Percentiles rank a stretch among this genome's conserved stretches.
Conservation (phyloP, 306 rosid species). For the Benincasa hispida region DNA sequence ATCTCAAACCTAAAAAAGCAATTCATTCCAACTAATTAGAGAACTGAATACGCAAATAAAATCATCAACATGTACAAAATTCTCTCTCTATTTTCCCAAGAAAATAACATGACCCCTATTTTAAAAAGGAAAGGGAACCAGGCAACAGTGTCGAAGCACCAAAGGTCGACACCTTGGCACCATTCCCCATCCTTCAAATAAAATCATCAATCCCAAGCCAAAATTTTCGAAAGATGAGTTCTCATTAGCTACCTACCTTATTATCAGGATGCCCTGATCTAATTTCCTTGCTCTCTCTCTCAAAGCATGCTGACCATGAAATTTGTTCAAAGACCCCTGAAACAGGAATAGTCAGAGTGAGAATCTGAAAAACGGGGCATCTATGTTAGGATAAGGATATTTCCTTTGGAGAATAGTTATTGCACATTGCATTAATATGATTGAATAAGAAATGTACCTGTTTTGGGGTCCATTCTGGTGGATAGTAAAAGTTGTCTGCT, state of each 20-base stretch:
- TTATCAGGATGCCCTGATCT: slow-evolving; percentile 80
- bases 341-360: background rate
- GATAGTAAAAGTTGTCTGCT: slow-evolving; percentile 85
- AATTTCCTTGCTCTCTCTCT: slow-evolving; percentile 86
- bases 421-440: background rate
- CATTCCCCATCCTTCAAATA: background rate
- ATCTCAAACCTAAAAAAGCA: slow-evolving; percentile 67
- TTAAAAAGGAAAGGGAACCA: background rate
- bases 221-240: background rate
- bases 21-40: background rate
- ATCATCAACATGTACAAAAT: background rate
- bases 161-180: background rate
- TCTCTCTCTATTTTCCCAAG: background rate
- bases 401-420: background rate
- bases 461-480: slow-evolving; percentile 89
- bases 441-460: slow-evolving; percentile 35
- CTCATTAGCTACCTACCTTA: slow-evolving; percentile 35
- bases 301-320: slow-evolving; percentile 85
- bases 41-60: background rate
- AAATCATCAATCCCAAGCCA: background rate
- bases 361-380: slow-evolving; percentile 2
- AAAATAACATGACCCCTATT: background rate
- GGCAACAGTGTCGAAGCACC: background rate
- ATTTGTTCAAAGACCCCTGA: slow-evolving; percentile 85
- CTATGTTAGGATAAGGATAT: background rate